Evolutionary conservation across 163 green algal species (phyloP), one percentile per base, ranked within the genome.

Genomic region (Chlamydomonas reinhardtii): DNA sequence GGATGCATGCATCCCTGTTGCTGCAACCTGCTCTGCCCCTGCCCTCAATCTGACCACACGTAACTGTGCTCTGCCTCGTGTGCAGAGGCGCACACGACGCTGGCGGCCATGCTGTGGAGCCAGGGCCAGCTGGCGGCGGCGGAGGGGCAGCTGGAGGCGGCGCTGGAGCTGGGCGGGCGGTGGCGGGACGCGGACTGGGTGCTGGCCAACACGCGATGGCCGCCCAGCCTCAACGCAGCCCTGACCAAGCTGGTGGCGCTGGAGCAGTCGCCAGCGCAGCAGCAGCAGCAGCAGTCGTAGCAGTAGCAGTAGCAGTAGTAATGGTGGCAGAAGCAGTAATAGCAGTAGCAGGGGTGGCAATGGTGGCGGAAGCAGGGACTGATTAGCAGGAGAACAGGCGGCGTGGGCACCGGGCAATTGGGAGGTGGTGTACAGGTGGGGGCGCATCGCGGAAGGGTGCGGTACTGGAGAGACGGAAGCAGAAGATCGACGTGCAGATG

Each of bases 121-220:
- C 62, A 64, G 68, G 72, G 69, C 20, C 82, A 88, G 84, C 43
- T 77, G 76, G 76, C 65, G 70, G 70, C 56, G 61, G 77, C 73
- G 62, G 80, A 71, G 76, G 84, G 54, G 76, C 84, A 84, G 68
- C 69, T 85, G 76, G 74, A 78, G 73, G 83, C 83, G 16, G 83
- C 83, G 35, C 64, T 79, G 15, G 83, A 80, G 56, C 80, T 86
- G 69, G 80, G 80, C 20, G 78, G 78, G 39, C 48, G 80, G 22
- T 79, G 80, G 80, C 80, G 80, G 5, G 80, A 79, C 37, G 5
- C 27, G 56, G 80, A 34, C 35, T 79, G 80, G 80, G 69, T 79
- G 80, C 54, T 27, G 56, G 56, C 27, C 34, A 79, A 79, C 80
- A 86, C 70, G 54, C 69, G 80, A 6, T 86, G 80, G 80, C 80